A percentile compares a stretch with the other conserved stretches of the same genome.
Evolutionary conservation across 495 filamentous ascomycete genomes (phyloP).

Genomic region (Hyaloscypha bicolor): DNA sequence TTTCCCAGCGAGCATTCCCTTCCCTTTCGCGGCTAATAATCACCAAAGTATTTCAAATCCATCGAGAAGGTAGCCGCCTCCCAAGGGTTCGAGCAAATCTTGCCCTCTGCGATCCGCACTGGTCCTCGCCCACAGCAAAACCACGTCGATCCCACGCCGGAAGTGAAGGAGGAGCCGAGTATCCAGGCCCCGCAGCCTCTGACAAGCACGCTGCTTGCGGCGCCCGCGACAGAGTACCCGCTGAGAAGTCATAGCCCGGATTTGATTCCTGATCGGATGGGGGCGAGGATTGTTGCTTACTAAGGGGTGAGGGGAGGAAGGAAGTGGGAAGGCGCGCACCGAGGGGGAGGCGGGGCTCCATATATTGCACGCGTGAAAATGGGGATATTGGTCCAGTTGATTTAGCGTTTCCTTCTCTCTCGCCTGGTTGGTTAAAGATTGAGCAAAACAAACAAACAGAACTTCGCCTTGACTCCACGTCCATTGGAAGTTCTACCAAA

Average conservation of each 20-base stretch:
- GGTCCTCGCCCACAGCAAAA: constrained; percentile 20
- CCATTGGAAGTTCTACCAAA: too few relatives aligned
- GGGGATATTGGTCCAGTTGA: too few relatives aligned
- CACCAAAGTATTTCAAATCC: constrained; percentile 64
- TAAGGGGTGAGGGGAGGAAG: constrained; percentile 6
- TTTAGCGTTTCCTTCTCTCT: too few relatives aligned
- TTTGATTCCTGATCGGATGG: constrained; percentile 69
- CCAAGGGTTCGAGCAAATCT: constrained; percentile 60
- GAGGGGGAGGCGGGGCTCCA: too few relatives aligned
- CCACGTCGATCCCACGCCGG: constrained; percentile 20
- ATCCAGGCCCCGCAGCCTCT: constrained; percentile 43
- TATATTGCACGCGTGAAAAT: too few relatives aligned
- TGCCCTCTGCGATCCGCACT: constrained; percentile 52
- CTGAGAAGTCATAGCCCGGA: constrained; percentile 54
- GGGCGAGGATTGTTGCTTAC: constrained; percentile 33
- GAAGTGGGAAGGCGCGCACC: neutral
- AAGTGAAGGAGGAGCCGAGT: constrained; percentile 43
- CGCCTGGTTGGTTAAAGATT: too few relatives aligned
- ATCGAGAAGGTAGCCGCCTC: constrained; percentile 61
- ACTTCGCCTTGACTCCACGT: too few relatives aligned
- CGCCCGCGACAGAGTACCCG: constrained; percentile 51
- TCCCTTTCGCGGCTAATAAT: neutral
- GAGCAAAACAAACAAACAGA: too few relatives aligned
- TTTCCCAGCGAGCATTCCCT: neutral
- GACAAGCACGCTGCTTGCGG: constrained; percentile 46